phyloP scores from a whole-genome alignment of 257 asterid species.

The Nicotiana paniculata region DNA sequence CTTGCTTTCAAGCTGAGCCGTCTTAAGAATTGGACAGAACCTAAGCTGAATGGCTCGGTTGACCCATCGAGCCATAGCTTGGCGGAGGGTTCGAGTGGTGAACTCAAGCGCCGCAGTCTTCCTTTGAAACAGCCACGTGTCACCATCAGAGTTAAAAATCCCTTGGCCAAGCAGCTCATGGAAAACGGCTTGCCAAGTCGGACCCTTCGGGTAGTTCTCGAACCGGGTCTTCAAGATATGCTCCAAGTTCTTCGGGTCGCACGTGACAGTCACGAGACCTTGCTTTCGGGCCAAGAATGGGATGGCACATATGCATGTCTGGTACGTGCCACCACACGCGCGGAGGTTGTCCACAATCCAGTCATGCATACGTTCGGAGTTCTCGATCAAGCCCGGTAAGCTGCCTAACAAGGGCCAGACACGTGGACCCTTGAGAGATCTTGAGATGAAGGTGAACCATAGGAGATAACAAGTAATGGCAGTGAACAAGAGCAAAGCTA shows the following conservation, averaged over 20 bases:
- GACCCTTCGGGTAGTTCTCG: slow-evolving; percentile 91
- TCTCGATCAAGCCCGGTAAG: slow-evolving; percentile 76
- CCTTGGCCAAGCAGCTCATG: slow-evolving; percentile 87
- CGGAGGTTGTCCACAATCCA: slow-evolving; percentile 94
- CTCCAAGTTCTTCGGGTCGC: slow-evolving; percentile 88
- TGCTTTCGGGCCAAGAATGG: slow-evolving; percentile 85
- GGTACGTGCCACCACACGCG: slow-evolving; percentile 90
- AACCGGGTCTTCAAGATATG: slow-evolving; percentile 81
- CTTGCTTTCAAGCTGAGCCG: slow-evolving; percentile 48
- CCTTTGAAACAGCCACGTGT: slow-evolving; percentile 86
- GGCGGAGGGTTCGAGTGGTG: slow-evolving; percentile 78
- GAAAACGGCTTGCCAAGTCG: slow-evolving; percentile 92
- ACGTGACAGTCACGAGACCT: slow-evolving; percentile 83
- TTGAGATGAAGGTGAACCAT: slow-evolving; percentile 85
- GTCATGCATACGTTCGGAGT: slow-evolving; percentile 76
- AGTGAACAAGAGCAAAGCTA: slow-evolving; percentile 57
- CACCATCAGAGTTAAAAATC: slow-evolving; percentile 85
- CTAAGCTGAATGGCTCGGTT: slow-evolving; percentile 66
- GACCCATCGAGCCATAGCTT: slow-evolving; percentile 94
- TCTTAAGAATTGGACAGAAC: slow-evolving; percentile 57
- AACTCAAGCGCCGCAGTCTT: slow-evolving; percentile 91
- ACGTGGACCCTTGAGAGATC: slow-evolving; percentile 79
- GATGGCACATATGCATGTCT: slow-evolving; percentile 78
- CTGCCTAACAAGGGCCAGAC: slow-evolving; percentile 93
- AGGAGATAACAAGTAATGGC: slow-evolving; percentile 61